Conservation (phyloP, 2,329 filamentous ascomycete species). For the Herpotrichia juniperi region DNA sequence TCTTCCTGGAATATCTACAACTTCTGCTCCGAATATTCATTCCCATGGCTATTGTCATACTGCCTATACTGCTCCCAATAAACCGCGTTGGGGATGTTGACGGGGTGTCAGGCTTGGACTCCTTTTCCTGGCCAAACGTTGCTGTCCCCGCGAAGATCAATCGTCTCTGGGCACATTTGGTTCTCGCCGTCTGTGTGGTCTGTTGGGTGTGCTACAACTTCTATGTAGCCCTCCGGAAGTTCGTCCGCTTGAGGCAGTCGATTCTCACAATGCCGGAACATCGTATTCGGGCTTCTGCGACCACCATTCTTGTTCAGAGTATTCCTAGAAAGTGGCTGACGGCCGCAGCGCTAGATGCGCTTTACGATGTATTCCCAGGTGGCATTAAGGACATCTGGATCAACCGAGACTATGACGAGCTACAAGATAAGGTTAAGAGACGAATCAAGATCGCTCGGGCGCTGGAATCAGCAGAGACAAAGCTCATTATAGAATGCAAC, state of each 20-base stretch:
- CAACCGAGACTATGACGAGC: conserved; percentile 83
- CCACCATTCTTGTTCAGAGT: conserved; percentile 89
- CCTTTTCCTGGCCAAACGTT: conserved; percentile 89
- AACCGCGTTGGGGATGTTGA: conserved; percentile 74
- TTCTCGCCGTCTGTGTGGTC: conserved; percentile 79
- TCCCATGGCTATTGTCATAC: conserved; percentile 75
- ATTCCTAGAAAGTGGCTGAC: conserved; percentile 92
- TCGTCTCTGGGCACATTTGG: conserved; percentile 82
- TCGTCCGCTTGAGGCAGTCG: conserved; percentile 91
- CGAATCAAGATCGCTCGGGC: conserved; percentile 72
- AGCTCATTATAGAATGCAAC: conserved; percentile 80
- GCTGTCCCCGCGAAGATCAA: conserved; percentile 62
- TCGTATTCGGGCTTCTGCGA: conserved; percentile 89
- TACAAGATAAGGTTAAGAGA: conserved; percentile 82
- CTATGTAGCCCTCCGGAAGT: conserved; percentile 83
- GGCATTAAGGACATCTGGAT: conserved; percentile 97
- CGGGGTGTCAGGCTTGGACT: conserved; percentile 67
- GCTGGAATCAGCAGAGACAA: conserved; percentile 83
- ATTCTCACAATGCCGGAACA: conserved; percentile 95
- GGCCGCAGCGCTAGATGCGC: conserved; percentile 76
- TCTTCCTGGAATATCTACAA: conserved; percentile 90
- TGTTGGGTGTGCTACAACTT: conserved; percentile 86
- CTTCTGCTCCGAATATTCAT: conserved; percentile 91
- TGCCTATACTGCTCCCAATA: conserved; percentile 85
- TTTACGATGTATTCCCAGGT: conserved; percentile 96